Base-by-base conservation (phyloP, 495 filamentous ascomycete species). In the Hypoxylon perforatum region DNA sequence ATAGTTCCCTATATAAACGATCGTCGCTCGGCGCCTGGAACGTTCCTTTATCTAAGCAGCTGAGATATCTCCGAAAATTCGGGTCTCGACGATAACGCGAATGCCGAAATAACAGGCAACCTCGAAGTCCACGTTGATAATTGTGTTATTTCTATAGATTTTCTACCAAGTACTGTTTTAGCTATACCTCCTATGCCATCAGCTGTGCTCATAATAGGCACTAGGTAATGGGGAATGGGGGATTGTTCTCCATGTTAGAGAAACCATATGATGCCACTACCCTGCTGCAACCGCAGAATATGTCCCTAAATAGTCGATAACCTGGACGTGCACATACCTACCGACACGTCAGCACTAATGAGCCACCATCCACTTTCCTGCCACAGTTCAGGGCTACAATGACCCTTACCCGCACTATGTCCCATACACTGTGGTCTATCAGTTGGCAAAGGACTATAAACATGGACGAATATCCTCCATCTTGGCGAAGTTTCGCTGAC, bases 261-360 rank as follows among this genome's bases (percentile, higher is more conserved):
- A 28, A 28, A 28, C 25, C 25, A 7, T 28, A 28, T 28, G 25
- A 3, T 28, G 3, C 25, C 7, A 28, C 7, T 28, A 28, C 25
- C 25, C 7, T 7, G 25, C 7, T 28, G 25, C 25, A 28, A 28
- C 7, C n/a, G 57, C 57, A 52, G 6, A 23, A 61, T 61, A 19
- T 12, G 9, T 28, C 4, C 38, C 22, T 19, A 52, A 52, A 35
- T 35, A 61, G 47, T 28, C 25, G 3, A 28, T 28, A 28, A 28
- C 7, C 25, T 45, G 35, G 15, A 5, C 41, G 23, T 22, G 8
- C 15, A 45, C n/a, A 39, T 25, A 28, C 14, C 47, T 39, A 14
- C 14, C 47, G 36, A 60, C 57, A 62, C 42, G 50, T 62, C 59
- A 55, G 59, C 59, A 28, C 42, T 47, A 47, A 33, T 23, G 46